Base-by-base conservation (phyloP, 495 filamentous ascomycete species). In the Penicillium maclennaniae region DNA sequence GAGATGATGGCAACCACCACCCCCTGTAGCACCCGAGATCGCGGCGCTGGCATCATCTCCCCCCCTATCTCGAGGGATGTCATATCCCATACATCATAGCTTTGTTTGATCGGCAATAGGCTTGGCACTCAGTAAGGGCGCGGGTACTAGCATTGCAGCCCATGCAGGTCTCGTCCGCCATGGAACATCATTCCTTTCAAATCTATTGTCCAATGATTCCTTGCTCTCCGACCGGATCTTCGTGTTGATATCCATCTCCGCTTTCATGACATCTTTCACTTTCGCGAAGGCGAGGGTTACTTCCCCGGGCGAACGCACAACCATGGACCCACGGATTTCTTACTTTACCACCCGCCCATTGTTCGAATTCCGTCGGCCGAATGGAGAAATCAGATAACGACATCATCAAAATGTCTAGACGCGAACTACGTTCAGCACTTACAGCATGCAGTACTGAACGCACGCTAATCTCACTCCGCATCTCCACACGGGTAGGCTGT, bases 181-280 rank as follows among this genome's bases (percentile, higher is more conserved):
- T 38, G 43, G 46, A 41, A 54, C 9, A 52, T 54, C 58, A 63
- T 63, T 63, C 61, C 55, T 47, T 45, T 31, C 49, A 44, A 44
- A 43, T 43, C 38, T 43, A 47, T 40, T 40, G 12, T 21, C 53
- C 7, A 38, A 40, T 25, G 16, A n/a, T n/a, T 39, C 26, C 34
- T 28, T 5, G 23, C 23, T 2, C 2, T 5, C 23, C 2, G 23
- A 2, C 23, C 23, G 2, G 23, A 7, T 44, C 7, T 31, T 39
- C 10, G 7, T 25, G 27, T 38, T 43, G 37, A 51, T 51, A 25
- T 16, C 17, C 40, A 37, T 31, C 46, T 28, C 40, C 56, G 47
- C 45, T 58, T 50, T 36, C 45, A 66, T 66, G 60, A 66, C 56
- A 63, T 63, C 60, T 51, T 58, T 49, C 51, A 60, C 43, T 59